Percentiles rank a stretch among this genome's conserved stretches.
phyloP scores from a whole-genome alignment of 2,329 filamentous ascomycete genomes.

The Juglanconis oblonga region DNA sequence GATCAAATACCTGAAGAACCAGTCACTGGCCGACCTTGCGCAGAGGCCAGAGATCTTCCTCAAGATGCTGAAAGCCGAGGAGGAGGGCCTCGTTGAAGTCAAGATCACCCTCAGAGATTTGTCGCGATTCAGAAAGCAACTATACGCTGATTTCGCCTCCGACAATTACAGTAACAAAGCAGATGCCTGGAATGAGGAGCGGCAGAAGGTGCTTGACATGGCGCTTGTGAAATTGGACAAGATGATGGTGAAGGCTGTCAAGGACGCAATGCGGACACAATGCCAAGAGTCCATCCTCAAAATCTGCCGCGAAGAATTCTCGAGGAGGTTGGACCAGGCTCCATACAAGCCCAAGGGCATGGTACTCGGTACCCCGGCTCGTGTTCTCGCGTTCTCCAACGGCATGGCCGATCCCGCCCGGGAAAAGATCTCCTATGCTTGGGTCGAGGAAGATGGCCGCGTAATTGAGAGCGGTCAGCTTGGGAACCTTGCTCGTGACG shows the following conservation, averaged over 20 bases:
- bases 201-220: conserved; percentile 77
- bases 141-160: conserved; percentile 83
- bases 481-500: conserved; percentile 71
- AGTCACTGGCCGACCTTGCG: conserved; percentile 78
- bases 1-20: conserved; percentile 92
- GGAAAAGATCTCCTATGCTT: conserved; percentile 86
- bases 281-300: conserved; percentile 93
- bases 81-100: conserved; percentile 88
- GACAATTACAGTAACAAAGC: conserved; percentile 95
- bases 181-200: conserved; percentile 89
- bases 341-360: conserved; percentile 95
- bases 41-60: conserved; percentile 85
- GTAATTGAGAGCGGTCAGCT: conserved; percentile 89
- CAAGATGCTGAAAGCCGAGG: conserved; percentile 96
- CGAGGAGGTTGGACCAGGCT: conserved; percentile 87
- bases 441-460: conserved; percentile 87
- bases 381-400: conserved; percentile 83
- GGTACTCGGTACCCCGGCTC: conserved; percentile 80
- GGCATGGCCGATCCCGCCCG: conserved; percentile 71
- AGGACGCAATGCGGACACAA: conserved; percentile 88
- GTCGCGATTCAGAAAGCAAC: conserved; percentile 69
- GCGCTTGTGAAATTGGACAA: conserved; percentile 79
- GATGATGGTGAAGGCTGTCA: conserved; percentile 85
- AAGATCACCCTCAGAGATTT: conserved; percentile 74
- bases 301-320: conserved; percentile 83